Percentiles rank a stretch among this genome's conserved stretches.
phyloP scores from a whole-genome alignment of 441 rosid species.

The Lepidium campestre region DNA sequence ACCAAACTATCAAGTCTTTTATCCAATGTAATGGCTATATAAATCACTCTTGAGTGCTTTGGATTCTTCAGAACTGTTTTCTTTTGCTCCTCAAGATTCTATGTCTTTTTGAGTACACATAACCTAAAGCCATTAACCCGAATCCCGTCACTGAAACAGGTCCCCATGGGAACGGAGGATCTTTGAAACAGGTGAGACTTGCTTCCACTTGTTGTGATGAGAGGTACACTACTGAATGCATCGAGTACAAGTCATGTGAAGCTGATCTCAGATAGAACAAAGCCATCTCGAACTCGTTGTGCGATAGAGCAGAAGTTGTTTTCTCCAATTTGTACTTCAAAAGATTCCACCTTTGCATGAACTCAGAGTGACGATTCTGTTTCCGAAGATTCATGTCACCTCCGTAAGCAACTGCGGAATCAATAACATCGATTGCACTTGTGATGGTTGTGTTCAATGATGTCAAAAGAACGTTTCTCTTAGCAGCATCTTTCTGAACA shows the following conservation, averaged over 20 bases:
- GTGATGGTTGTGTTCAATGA: slow-evolving; percentile 70
- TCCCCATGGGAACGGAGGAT: slow-evolving; percentile 88
- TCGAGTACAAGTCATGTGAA: slow-evolving; percentile 70
- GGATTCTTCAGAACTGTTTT: slow-evolving; percentile 78
- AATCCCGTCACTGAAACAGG: slow-evolving; percentile 46
- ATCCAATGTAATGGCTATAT: background rate
- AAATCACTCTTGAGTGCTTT: background rate
- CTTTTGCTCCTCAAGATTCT: slow-evolving; percentile 70
- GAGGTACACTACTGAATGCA: slow-evolving; percentile 69
- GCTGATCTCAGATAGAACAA: slow-evolving; percentile 70
- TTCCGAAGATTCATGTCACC: slow-evolving; percentile 71
- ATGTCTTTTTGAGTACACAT: slow-evolving; percentile 51
- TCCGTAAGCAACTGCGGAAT: slow-evolving; percentile 66
- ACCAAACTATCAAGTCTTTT: slow-evolving; percentile 13
- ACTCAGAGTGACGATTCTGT: slow-evolving; percentile 52
- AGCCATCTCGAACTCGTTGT: slow-evolving; percentile 78
- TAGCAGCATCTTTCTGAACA: slow-evolving; percentile 89
- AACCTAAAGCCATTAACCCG: slow-evolving; percentile 50
- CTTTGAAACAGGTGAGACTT: slow-evolving; percentile 80
- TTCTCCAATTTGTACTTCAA: slow-evolving; percentile 83
- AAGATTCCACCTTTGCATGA: slow-evolving; percentile 75
- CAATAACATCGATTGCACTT: slow-evolving; percentile 69
- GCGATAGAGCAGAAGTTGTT: slow-evolving; percentile 74
- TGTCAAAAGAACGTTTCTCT: slow-evolving; percentile 72
- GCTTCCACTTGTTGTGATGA: slow-evolving; percentile 87